phyloP scores from a whole-genome alignment of 2,329 filamentous ascomycete genomes.

The Didymella glomerata region DNA sequence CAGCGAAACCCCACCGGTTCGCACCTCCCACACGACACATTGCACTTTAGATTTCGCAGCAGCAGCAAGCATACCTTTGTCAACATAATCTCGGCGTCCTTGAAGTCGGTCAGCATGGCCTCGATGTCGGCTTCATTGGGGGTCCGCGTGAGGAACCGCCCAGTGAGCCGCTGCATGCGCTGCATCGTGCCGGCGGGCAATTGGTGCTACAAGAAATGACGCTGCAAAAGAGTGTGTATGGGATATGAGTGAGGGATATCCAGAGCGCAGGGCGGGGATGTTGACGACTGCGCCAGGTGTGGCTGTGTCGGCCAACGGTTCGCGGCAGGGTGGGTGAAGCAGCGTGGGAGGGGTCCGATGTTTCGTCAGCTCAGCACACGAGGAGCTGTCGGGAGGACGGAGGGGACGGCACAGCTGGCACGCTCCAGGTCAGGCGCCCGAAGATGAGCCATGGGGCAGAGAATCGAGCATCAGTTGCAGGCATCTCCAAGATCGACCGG shows the following conservation, averaged over 20 bases:
- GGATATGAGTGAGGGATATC: background rate
- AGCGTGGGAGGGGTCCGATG: conserved; percentile 12
- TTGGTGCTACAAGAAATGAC: conserved; percentile 5
- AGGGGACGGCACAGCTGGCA: conserved; percentile 16
- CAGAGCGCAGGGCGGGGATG: conserved; percentile 2
- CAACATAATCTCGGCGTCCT: conserved; percentile 78
- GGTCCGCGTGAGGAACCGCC: conserved; percentile 73
- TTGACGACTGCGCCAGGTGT: conserved; percentile 23
- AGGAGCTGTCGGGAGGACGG: conserved; percentile 6
- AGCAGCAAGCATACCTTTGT: conserved; percentile 64
- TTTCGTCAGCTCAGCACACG: conserved; percentile 19
- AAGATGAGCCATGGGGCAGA: conserved; percentile 8
- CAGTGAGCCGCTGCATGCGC: conserved; percentile 77
- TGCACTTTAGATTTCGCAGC: no score
- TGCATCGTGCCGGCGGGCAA: conserved; percentile 63
- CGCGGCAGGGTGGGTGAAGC: conserved; percentile 30
- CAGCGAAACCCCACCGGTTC: background rate
- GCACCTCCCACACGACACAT: conserved; percentile 7
- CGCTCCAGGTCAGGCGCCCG: conserved; percentile 14
- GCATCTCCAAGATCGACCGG: background rate
- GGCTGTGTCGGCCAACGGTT: conserved; percentile 30
- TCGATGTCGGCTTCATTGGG: conserved; percentile 81
- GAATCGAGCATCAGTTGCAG: background rate
- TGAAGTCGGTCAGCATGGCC: conserved; percentile 78
- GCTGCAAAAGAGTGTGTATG: conserved; percentile 1